Evolutionary conservation across 805 yeast species (phyloP).

Genomic region (Phaffomyces opuntiae): DNA sequence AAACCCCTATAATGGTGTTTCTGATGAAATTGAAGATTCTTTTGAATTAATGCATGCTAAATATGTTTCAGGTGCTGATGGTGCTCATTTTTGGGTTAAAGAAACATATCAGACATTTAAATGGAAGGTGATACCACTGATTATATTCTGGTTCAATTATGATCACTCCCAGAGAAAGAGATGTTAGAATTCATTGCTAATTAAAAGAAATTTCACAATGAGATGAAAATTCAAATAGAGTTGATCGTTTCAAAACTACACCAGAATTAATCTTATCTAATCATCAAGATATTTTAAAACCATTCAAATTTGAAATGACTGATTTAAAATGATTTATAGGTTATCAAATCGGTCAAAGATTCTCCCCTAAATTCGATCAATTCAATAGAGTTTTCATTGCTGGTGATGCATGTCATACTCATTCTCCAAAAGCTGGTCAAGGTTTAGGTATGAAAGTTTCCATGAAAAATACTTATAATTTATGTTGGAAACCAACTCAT

Average conservation of each 20-base stretch:
- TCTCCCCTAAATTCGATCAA: neutral
- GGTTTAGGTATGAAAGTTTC: conserved; percentile 1
- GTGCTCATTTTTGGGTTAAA: conserved; percentile 1
- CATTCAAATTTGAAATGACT: neutral
- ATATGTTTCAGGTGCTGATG: neutral
- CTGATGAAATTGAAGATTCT: neutral
- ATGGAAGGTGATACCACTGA: neutral
- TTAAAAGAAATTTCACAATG: too few relatives aligned
- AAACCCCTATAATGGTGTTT: neutral
- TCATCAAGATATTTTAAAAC: neutral
- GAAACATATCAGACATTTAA: neutral
- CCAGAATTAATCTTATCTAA: neutral
- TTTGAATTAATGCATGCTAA: neutral
- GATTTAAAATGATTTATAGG: neutral
- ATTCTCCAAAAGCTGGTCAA: conserved; percentile 1
- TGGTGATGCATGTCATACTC: conserved; percentile 1
- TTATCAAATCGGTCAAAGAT: conserved; percentile 1
- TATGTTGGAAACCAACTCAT: neutral
- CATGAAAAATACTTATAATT: neutral
- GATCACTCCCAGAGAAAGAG: neutral
- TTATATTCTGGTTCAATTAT: neutral
- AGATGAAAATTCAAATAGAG: neutral
- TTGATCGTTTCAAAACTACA: neutral
- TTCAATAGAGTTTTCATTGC: neutral
- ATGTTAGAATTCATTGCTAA: neutral